Evolutionary conservation across 495 filamentous ascomycete genomes (phyloP).

Genomic region (Penicillium waksmanii): DNA sequence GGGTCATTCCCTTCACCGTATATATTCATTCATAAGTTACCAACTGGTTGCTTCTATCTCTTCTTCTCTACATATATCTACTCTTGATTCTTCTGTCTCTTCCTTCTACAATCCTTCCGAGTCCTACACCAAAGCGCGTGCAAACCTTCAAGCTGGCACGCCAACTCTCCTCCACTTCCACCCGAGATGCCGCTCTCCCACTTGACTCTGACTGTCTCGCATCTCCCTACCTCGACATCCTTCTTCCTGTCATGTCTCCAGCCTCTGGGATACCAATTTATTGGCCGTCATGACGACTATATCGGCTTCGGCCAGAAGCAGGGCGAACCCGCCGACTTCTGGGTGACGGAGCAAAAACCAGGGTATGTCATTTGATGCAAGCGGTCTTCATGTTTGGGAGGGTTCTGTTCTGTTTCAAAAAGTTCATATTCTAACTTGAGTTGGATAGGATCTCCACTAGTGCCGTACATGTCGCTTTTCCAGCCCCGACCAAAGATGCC

Average conservation of each 20-base stretch:
- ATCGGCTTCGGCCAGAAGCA: constrained; percentile 61
- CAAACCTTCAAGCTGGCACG: constrained; percentile 12
- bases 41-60: constrained; percentile 38
- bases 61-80: constrained; percentile 15
- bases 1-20: constrained; percentile 22
- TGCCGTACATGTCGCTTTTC: constrained; percentile 62
- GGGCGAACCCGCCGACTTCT: constrained; percentile 60
- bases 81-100: constrained; percentile 30
- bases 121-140: background rate
- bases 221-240: constrained; percentile 76
- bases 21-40: constrained; percentile 22
- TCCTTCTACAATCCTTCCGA: constrained; percentile 22
- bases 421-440: constrained; percentile 18
- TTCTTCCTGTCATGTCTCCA: constrained; percentile 79
- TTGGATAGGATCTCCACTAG: constrained; percentile 47
- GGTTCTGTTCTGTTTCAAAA: background rate
- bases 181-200: constrained; percentile 60
- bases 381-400: background rate
- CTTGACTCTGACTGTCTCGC: constrained; percentile 66
- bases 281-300: constrained; percentile 55
- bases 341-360: constrained; percentile 58
- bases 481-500: constrained; percentile 54
- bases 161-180: constrained; percentile 17
- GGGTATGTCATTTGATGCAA: constrained; percentile 42
- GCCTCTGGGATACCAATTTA: constrained; percentile 74